phyloP scores from a whole-genome alignment of 257 asterid genomes.

The Solanum chilense region DNA sequence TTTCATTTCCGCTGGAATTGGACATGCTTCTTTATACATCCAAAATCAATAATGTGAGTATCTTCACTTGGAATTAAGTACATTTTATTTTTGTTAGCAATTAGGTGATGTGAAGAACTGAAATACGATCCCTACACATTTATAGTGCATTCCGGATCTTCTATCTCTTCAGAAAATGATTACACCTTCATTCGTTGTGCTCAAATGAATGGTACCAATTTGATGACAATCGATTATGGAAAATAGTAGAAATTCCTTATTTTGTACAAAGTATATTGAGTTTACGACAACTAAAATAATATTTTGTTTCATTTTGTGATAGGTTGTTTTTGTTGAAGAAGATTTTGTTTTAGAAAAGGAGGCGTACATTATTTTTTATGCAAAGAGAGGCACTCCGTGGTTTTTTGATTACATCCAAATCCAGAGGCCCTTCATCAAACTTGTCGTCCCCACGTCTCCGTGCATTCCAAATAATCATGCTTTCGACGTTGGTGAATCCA shows the following conservation, averaged over 20 bases:
- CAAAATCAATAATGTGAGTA: constrained; percentile 31
- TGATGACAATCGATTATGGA: constrained; percentile 56
- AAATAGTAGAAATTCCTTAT: not conserved
- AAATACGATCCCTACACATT: constrained; percentile 56
- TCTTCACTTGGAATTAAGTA: not conserved
- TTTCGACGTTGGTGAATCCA: not conserved
- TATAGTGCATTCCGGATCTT: constrained; percentile 61
- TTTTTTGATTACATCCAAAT: constrained; percentile 43
- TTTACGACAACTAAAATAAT: not conserved
- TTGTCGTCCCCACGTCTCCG: constrained; percentile 5
- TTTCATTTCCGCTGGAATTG: constrained; percentile 57
- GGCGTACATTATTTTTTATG: constrained; percentile 75
- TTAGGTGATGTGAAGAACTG: constrained; percentile 12
- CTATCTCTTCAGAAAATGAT: constrained; percentile 68
- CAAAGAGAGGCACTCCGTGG: constrained; percentile 53
- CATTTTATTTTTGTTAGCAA: not conserved
- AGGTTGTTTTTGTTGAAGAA: constrained; percentile 29
- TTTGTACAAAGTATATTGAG: not conserved
- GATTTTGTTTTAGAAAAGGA: constrained; percentile 52
- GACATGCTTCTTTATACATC: constrained; percentile 45
- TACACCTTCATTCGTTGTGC: constrained; percentile 53
- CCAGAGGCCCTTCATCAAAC: constrained; percentile 19
- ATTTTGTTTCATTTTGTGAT: not conserved
- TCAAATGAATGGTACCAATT: constrained; percentile 59
- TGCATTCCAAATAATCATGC: not conserved